phyloP scores from a whole-genome alignment of 2,329 filamentous ascomycete species.

The Biscogniauxia sp. region DNA sequence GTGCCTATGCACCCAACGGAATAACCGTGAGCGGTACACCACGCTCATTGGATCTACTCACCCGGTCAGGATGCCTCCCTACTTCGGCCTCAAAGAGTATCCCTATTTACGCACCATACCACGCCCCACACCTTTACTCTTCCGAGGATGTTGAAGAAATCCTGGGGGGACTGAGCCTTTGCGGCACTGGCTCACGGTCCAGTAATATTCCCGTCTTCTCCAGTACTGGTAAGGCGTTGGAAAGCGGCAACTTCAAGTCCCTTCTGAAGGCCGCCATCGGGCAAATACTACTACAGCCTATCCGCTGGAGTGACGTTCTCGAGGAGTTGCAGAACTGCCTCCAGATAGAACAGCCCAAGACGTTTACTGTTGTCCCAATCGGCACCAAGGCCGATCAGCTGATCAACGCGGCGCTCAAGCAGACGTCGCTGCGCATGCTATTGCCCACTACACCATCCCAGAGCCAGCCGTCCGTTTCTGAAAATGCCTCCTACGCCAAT shows the following conservation, averaged over 20 bases:
- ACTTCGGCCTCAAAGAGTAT: slow-evolving; percentile 27
- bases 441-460: slow-evolving; percentile 2
- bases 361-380: slow-evolving; percentile 12
- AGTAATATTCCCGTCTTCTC: slow-evolving; percentile 16
- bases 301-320: slow-evolving; percentile 13
- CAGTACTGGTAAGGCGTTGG: slow-evolving; percentile 4
- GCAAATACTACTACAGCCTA: slow-evolving; percentile 20
- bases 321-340: slow-evolving; percentile 13
- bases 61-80: slow-evolving; percentile 6
- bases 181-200: neutral
- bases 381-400: slow-evolving; percentile 16
- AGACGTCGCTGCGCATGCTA: slow-evolving; percentile 10
- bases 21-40: slow-evolving; percentile 19
- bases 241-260: slow-evolving; percentile 7
- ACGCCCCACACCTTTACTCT: slow-evolving; percentile 30
- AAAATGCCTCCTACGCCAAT: neutral
- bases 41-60: slow-evolving; percentile 9
- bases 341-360: slow-evolving; percentile 1
- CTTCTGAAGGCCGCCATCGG: slow-evolving; percentile 16
- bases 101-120: slow-evolving; percentile 39
- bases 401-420: slow-evolving; percentile 15
- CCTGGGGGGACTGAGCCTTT: slow-evolving; percentile 1
- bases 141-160: slow-evolving; percentile 19
- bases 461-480: neutral
- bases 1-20: slow-evolving; percentile 13